Percentiles rank a stretch among this genome's conserved stretches.
phyloP scores from a whole-genome alignment of 441 rosid species.

The Populus hybrid region DNA sequence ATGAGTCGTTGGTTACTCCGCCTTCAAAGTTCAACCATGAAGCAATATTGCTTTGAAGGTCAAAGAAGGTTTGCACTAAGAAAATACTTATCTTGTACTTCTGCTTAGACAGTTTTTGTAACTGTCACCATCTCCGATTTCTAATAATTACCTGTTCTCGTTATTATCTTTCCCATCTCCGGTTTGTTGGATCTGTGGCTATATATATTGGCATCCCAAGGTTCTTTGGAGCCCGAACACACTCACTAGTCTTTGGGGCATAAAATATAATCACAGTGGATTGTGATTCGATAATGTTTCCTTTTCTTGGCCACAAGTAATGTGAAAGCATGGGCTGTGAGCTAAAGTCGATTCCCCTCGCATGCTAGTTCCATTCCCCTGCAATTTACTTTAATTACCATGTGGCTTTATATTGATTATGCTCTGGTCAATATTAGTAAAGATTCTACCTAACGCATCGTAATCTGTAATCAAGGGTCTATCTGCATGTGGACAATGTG shows the following conservation, averaged over 20 bases:
- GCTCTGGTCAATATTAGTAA: not conserved
- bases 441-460: not conserved
- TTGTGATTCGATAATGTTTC: not conserved
- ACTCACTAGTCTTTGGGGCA: not conserved
- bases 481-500: not conserved
- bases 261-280: not conserved
- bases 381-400: not conserved
- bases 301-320: not conserved
- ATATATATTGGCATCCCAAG: not conserved
- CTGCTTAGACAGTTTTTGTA: not conserved
- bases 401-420: not conserved
- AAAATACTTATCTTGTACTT: not conserved
- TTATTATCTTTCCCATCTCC: not conserved
- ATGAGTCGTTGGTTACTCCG: not conserved
- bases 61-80: conserved; percentile 10
- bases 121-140: not conserved
- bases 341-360: not conserved
- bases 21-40: not conserved
- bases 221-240: not conserved
- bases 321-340: not conserved
- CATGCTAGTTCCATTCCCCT: not conserved
- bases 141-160: no score
- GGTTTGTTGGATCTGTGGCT: not conserved
- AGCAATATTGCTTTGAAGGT: conserved; percentile 5
- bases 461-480: not conserved